Evolutionary conservation across 495 filamentous ascomycete genomes (phyloP).

Genomic region (Pyrenula massariospora): DNA sequence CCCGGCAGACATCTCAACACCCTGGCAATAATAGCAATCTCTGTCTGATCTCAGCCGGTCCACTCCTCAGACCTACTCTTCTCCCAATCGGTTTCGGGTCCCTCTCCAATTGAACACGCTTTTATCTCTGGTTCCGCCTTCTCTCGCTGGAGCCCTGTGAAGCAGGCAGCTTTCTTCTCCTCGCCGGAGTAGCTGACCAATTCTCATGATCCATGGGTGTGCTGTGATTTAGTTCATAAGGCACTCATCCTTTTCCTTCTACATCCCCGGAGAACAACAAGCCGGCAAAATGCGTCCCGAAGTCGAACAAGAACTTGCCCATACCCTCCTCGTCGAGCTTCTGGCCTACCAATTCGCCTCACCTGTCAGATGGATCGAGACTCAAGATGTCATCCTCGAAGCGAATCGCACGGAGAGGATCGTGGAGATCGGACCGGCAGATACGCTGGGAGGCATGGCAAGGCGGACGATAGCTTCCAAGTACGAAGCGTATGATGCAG

Average conservation of each 20-base stretch:
- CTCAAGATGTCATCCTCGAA: conserved; percentile 96
- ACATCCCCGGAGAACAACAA: no score
- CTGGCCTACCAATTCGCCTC: conserved; percentile 98
- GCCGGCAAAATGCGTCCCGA: conserved; percentile 79
- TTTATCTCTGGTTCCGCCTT: no score
- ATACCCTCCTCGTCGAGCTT: conserved; percentile 95
- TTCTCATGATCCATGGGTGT: not conserved
- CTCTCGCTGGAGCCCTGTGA: no score
- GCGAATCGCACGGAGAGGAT: conserved; percentile 94
- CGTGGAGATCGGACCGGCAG: conserved; percentile 93
- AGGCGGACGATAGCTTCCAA: conserved; percentile 91
- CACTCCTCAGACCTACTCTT: no score
- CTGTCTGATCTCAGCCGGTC: not conserved
- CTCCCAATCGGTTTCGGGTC: conserved; percentile 7
- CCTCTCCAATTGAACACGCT: no score
- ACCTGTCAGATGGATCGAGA: conserved; percentile 98
- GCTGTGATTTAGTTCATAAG: not conserved
- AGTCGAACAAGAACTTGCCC: conserved; percentile 95
- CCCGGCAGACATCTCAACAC: not conserved
- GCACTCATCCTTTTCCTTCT: not conserved
- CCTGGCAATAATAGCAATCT: not conserved
- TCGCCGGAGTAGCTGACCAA: no score
- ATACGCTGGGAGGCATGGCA: conserved; percentile 97
- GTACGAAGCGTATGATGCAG: conserved; percentile 98
- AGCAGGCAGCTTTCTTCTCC: no score